Percentiles rank a stretch among this genome's conserved stretches.
Conservation (phyloP, 2,329 filamentous ascomycete genomes). For the Alternaria triticina region DNA sequence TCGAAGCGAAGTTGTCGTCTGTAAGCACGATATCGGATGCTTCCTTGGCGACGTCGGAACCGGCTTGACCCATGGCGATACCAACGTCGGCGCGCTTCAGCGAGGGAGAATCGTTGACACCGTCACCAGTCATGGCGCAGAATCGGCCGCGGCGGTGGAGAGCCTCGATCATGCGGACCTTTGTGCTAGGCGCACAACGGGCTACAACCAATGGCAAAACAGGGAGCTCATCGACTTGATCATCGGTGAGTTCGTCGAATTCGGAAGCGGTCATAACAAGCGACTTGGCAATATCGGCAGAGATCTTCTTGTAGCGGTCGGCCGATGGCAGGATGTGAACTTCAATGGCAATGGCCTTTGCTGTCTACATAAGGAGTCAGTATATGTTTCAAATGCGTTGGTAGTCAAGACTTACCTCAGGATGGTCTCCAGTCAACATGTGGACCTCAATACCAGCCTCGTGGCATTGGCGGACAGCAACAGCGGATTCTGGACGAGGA, state of each 20-base stretch:
- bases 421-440: conserved; percentile 58
- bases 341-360: conserved; percentile 52
- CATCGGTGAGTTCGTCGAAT: conserved; percentile 78
- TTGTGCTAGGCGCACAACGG: conserved; percentile 83
- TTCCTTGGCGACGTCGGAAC: conserved; percentile 84
- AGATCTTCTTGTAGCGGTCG: conserved; percentile 28
- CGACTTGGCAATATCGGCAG: conserved; percentile 36
- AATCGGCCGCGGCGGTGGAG: conserved; percentile 77
- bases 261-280: conserved; percentile 58
- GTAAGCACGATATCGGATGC: conserved; percentile 84
- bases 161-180: conserved; percentile 89
- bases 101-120: conserved; percentile 85
- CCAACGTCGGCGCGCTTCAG: conserved; percentile 82
- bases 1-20: conserved; percentile 87
- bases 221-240: conserved; percentile 74
- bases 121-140: conserved; percentile 88
- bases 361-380: not conserved
- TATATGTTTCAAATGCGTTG: conserved; percentile 3
- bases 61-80: conserved; percentile 83
- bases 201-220: conserved; percentile 82
- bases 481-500: conserved; percentile 78
- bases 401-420: conserved; percentile 46
- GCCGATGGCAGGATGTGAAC: conserved; percentile 53
- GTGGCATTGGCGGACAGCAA: conserved; percentile 53
- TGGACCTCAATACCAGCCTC: conserved; percentile 56